These are phyloP conservation scores for Solanum pennellii DNA, from an alignment of 257 asterid genomes.

Conservation along the genomic window DNA sequence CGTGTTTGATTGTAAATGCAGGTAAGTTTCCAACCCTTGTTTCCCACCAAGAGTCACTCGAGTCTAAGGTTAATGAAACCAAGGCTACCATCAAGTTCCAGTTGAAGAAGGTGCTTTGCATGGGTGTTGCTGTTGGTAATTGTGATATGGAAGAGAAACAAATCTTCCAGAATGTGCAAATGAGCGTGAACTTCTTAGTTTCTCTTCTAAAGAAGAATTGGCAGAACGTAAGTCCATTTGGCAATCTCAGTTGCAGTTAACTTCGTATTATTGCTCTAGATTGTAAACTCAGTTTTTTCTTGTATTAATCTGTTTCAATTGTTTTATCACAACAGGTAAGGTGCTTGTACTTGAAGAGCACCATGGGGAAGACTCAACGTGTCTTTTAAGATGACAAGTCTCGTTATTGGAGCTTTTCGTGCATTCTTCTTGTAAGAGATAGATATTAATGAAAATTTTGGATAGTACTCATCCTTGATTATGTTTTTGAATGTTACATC, in stretches of 20 bases:
- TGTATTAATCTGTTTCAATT: not conserved
- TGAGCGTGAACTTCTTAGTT: slow-evolving; percentile 7
- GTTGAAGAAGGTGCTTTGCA: not conserved
- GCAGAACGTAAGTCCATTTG: slow-evolving; percentile 5
- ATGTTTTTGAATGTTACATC: not conserved
- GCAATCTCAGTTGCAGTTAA: not conserved
- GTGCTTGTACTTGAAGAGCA: slow-evolving; percentile 15
- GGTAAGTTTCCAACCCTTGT: slow-evolving; percentile 11
- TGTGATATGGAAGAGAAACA: not conserved
- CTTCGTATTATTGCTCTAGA: not conserved
- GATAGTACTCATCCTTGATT: not conserved
- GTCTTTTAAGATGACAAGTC: not conserved
- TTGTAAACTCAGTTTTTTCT: not conserved
- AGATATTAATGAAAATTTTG: not conserved
- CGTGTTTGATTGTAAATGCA: not conserved
- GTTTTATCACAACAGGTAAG: slow-evolving; percentile 4
- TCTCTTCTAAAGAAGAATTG: slow-evolving; percentile 6
- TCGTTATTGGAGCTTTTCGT: not conserved
- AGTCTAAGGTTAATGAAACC: slow-evolving; percentile 7
- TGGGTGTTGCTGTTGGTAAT: not conserved
- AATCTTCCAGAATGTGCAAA: slow-evolving; percentile 3
- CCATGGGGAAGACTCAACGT: slow-evolving; percentile 15
- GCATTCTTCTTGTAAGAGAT: not conserved
- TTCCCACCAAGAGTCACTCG: slow-evolving; percentile 5
- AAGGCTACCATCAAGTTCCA: slow-evolving; percentile 6